Evolutionary conservation across 2,329 filamentous ascomycete species (phyloP).

Genomic region (Chaetomium strumarium): DNA sequence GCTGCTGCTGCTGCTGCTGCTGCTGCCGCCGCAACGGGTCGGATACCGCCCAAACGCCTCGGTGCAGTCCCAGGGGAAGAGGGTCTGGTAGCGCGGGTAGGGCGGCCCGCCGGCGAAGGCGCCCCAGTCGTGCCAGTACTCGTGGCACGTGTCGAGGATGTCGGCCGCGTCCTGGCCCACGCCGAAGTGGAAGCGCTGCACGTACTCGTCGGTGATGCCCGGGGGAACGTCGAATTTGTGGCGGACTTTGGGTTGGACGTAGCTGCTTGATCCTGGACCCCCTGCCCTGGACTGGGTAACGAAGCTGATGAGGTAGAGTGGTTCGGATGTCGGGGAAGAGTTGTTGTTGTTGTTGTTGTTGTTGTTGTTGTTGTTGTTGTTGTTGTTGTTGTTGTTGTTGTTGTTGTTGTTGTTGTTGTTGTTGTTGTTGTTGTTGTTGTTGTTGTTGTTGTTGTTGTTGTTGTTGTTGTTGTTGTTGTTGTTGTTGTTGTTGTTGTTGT

Average conservation of each 20-base stretch:
- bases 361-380: too few relatives aligned
- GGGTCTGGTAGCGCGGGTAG: constrained; percentile 34
- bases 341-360: not conserved
- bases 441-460: too few relatives aligned
- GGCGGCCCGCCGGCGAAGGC: constrained; percentile 34
- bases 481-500: too few relatives aligned
- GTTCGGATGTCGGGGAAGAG: too few relatives aligned
- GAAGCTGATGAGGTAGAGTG: constrained; percentile 24
- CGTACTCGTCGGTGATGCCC: constrained; percentile 40
- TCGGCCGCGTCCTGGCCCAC: constrained; percentile 35
- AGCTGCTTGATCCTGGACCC: too few relatives aligned
- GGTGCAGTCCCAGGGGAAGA: constrained; percentile 45
- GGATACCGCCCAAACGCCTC: constrained; percentile 34
- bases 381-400: too few relatives aligned
- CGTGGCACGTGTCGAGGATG: constrained; percentile 37
- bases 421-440: too few relatives aligned
- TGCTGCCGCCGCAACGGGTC: constrained; percentile 31
- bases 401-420: too few relatives aligned
- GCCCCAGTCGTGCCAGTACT: constrained; percentile 44
- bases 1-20: too few relatives aligned
- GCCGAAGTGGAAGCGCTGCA: constrained; percentile 35
- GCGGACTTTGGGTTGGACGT: not conserved
- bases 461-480: too few relatives aligned
- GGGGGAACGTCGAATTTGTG: constrained; percentile 25
- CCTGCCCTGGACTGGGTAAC: not conserved